Base-by-base conservation (phyloP, 2,329 filamentous ascomycete species). In the Emericellopsis atlantica region DNA sequence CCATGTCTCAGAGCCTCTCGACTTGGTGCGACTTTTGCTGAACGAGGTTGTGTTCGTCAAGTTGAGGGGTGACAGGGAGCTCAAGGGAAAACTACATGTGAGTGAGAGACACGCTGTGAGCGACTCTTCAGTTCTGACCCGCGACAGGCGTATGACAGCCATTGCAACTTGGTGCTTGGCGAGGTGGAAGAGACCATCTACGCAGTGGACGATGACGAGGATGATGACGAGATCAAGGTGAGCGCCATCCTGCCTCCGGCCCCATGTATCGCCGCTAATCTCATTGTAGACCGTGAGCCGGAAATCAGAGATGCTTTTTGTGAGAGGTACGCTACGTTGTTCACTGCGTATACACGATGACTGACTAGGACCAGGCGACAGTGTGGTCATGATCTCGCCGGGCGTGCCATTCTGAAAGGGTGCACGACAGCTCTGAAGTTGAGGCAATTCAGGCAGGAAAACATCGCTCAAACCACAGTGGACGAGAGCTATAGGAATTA, bases 101-200 rank as follows among this genome's bases (percentile, higher is more conserved):
- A 56, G 81, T 63, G 8, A 41, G 16, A 21, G 16, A 11, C n/a
- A 8, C 12, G 22, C 12, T 38, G 9, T 12, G 32, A 41, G 23
- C 22, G 8, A n/a, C n/a, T 4, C 2, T 3, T 3, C 2, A 24
- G 4, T 14, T 10, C 37, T 29, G n/a, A 35, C 33, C 4, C 48
- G 47, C 15, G 33, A 23, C 44, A 98, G 92, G 92, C 92, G 42
- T 98, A 98, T 60, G 92, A 98, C 59, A 95, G 87, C 55, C 92
- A 98, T 62, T 98, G 93, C 74, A 98, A 98, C 57, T 66, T 98
- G 36, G 87, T 98, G 6, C 73, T 98, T 6, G 90, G 92, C 41
- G 92, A 98, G 49, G 92, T 96, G 5, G 88, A 95, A 57, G 92
- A 98, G 70, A 96, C 90, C 6, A 88, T 98, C 50, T 98, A 95